Percentiles rank a stretch among this genome's conserved stretches.
Conservation (phyloP, 192 early-diverging fungal species). For the Coemansia sp. region DNA sequence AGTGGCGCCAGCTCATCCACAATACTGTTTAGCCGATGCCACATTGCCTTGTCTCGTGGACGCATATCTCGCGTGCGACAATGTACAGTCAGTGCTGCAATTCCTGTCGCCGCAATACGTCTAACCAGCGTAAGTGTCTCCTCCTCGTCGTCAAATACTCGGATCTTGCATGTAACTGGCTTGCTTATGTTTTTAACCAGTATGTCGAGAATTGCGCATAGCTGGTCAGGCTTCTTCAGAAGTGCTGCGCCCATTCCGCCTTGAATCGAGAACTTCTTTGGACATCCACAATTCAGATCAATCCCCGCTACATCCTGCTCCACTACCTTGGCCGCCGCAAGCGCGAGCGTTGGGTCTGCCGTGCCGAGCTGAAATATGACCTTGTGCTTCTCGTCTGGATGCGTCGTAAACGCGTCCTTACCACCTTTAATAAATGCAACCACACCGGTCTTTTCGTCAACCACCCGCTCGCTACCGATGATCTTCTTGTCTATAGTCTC, state of each 20-base stretch:
- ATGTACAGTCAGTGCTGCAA: constrained; percentile 85
- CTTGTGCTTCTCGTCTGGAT: constrained; percentile 68
- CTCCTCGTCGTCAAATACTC: constrained; percentile 72
- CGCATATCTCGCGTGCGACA: constrained; percentile 79
- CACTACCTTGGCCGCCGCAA: constrained; percentile 80
- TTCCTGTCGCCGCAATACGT: constrained; percentile 80
- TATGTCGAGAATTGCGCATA: constrained; percentile 71
- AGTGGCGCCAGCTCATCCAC: constrained; percentile 67
- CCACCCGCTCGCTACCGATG: constrained; percentile 66
- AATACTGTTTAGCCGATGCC: constrained; percentile 77
- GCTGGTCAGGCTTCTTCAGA: constrained; percentile 76
- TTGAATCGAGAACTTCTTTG: constrained; percentile 90
- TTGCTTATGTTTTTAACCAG: constrained; percentile 71
- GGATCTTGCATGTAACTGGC: constrained; percentile 88
- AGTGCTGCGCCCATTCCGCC: constrained; percentile 94
- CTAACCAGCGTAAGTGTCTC: constrained; percentile 78
- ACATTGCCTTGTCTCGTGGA: constrained; percentile 77
- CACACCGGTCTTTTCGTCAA: constrained; percentile 69
- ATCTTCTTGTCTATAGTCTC: constrained; percentile 90
- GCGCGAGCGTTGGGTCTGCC: constrained; percentile 77
- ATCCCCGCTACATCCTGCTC: constrained; percentile 87
- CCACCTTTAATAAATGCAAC: constrained; percentile 74
- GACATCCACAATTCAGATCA: constrained; percentile 98
- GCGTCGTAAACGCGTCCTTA: constrained; percentile 67
- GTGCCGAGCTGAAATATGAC: constrained; percentile 95